phyloP scores from a whole-genome alignment of 2,329 filamentous ascomycete species.

The Neoascochyta sp. region DNA sequence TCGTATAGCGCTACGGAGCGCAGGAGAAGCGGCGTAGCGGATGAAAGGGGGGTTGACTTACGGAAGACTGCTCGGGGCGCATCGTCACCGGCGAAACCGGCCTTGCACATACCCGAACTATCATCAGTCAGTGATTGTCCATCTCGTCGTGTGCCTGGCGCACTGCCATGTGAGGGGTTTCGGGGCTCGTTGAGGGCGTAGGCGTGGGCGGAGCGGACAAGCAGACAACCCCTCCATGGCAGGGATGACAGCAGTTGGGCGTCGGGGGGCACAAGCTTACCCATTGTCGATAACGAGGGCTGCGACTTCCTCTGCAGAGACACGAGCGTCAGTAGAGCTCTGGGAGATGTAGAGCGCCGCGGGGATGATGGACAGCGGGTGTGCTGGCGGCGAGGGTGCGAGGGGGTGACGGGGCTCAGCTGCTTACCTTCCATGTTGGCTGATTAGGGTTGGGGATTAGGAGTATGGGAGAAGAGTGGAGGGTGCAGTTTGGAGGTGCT shows the following conservation, averaged over 20 bases:
- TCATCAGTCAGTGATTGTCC: conserved; percentile 38
- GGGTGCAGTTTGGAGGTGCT: conserved; percentile 30
- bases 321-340: conserved; percentile 35
- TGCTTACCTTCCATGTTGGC: conserved; percentile 65
- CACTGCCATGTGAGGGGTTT: conserved; percentile 22
- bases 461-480: conserved; percentile 29
- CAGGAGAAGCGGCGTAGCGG: conserved; percentile 10
- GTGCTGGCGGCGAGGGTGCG: conserved; percentile 11
- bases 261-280: conserved; percentile 62
- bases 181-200: conserved; percentile 19
- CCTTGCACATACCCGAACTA: conserved; percentile 99
- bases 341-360: conserved; percentile 28
- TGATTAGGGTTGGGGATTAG: conserved; percentile 40
- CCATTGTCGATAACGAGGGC: conserved; percentile 99
- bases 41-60: conserved; percentile 59
- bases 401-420: conserved; percentile 38
- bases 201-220: conserved; percentile 23
- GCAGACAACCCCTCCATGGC: conserved; percentile 38
- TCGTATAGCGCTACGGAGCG: conserved; percentile 5
- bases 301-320: conserved; percentile 90
- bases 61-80: conserved; percentile 99
- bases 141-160: conserved; percentile 16
- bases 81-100: conserved; percentile 99
- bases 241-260: conserved; percentile 35
- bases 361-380: conserved; percentile 16